phyloP scores from a whole-genome alignment of 2,329 filamentous ascomycete species.

The Botrytis squamosa region DNA sequence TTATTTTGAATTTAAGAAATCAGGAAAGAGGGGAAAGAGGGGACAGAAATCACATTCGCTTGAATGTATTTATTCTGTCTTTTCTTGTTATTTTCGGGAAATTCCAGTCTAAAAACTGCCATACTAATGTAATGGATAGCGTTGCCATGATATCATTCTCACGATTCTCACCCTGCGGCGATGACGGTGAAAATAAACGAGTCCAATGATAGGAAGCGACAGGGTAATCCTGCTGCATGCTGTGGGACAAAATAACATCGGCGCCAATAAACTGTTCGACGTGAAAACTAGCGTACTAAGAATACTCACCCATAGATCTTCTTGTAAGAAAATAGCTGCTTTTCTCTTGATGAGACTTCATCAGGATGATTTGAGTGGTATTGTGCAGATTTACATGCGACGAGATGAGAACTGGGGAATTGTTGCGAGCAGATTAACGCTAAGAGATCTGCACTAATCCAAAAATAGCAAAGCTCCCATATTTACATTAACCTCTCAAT shows the following conservation, averaged over 20 bases:
- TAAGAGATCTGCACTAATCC: conserved; percentile 9
- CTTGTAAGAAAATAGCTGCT: not conserved
- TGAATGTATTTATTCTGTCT: not conserved
- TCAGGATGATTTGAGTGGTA: not conserved
- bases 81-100: not conserved
- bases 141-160: not conserved
- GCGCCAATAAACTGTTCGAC: not conserved
- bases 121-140: not conserved
- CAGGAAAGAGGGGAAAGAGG: not conserved
- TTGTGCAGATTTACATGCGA: not conserved
- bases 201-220: not conserved
- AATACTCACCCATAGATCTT: not conserved
- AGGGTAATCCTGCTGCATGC: not conserved
- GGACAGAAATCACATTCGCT: not conserved
- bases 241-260: not conserved
- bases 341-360: no score
- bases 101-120: not conserved
- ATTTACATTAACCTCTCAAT: not conserved
- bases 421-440: not conserved
- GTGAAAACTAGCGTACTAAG: not conserved
- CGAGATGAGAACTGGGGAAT: not conserved
- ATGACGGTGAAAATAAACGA: not conserved
- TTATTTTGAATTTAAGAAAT: not conserved
- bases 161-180: not conserved
- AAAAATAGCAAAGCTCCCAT: conserved; percentile 4